A percentile compares a stretch with the other conserved stretches of the same genome.
These are phyloP conservation scores for Lipomyces yamadae DNA, from an alignment of 805 yeast species.

Conservation along the genomic window DNA sequence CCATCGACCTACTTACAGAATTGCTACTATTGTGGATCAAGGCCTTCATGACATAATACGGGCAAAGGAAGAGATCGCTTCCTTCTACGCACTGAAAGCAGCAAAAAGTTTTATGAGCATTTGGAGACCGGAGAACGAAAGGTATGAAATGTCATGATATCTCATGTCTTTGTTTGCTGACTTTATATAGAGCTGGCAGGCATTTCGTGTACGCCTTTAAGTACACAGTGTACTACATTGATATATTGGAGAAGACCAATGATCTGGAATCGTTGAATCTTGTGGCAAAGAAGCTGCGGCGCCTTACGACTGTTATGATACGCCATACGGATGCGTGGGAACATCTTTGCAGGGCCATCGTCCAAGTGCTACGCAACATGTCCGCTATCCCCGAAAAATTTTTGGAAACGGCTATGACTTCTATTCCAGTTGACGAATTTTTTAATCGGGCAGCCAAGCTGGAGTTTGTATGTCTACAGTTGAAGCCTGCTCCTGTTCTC, in stretches of 20 bases:
- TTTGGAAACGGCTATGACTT: constrained; percentile 26
- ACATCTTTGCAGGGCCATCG: constrained; percentile 54
- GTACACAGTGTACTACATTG: constrained; percentile 68
- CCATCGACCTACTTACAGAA: constrained; percentile 76
- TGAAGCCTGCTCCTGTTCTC: constrained; percentile 22
- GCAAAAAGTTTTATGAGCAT: constrained; percentile 77
- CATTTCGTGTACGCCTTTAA: constrained; percentile 79
- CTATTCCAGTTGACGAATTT: constrained; percentile 47
- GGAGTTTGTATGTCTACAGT: constrained; percentile 33
- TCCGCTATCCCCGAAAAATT: constrained; percentile 42
- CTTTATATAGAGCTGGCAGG: constrained; percentile 67
- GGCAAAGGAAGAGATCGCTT: constrained; percentile 69
- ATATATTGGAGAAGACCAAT: constrained; percentile 55
- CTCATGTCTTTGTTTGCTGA: background rate
- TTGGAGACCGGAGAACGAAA: constrained; percentile 91
- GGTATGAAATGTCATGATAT: constrained; percentile 42
- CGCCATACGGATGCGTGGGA: constrained; percentile 71
- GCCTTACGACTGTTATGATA: constrained; percentile 78
- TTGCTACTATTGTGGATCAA: constrained; percentile 65
- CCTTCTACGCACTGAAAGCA: constrained; percentile 67
- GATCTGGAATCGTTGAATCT: constrained; percentile 65
- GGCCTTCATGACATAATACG: constrained; percentile 57
- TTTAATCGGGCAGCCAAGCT: constrained; percentile 48
- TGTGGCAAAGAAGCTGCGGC: constrained; percentile 74
- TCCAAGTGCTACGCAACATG: constrained; percentile 52